Evolutionary conservation across 2,329 filamentous ascomycete genomes (phyloP).

Genomic region (Penicillium sp.): DNA sequence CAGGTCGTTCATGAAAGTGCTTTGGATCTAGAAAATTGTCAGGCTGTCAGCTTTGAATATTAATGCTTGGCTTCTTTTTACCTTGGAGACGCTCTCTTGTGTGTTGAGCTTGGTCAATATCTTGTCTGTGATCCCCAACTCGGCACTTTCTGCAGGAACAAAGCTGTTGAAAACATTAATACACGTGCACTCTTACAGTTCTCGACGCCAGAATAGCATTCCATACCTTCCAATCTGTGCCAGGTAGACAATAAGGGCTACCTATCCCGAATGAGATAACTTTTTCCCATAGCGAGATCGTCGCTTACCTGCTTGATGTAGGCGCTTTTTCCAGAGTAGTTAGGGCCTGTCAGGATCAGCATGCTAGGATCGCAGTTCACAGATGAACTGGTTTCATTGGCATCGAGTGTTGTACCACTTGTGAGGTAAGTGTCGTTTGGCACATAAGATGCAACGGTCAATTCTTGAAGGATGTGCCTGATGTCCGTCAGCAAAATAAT

Average conservation of each 20-base stretch:
- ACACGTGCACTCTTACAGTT: not conserved
- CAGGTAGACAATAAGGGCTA: constrained; percentile 86
- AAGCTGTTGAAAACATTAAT: constrained; percentile 57
- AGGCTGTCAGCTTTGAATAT: not conserved
- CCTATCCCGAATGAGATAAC: constrained; percentile 35
- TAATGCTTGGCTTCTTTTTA: constrained; percentile 14
- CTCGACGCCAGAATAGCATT: not conserved
- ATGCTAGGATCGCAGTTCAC: constrained; percentile 59
- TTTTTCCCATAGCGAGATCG: not conserved
- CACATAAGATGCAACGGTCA: constrained; percentile 77
- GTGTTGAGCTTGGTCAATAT: constrained; percentile 86
- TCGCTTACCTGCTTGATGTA: constrained; percentile 77
- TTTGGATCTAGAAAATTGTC: constrained; percentile 51
- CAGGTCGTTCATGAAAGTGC: constrained; percentile 77
- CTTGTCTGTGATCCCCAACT: constrained; percentile 85
- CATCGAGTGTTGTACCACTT: constrained; percentile 52
- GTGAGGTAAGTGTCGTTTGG: constrained; percentile 75
- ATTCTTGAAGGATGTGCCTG: constrained; percentile 81
- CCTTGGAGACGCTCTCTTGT: constrained; percentile 65
- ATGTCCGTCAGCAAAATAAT: constrained; percentile 12
- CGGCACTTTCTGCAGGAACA: constrained; percentile 76
- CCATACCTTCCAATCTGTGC: constrained; percentile 74
- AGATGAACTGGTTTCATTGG: not conserved
- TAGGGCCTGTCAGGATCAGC: constrained; percentile 85
- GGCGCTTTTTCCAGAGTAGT: constrained; percentile 95